These are phyloP conservation scores for Psophocarpus tetragonolobus DNA, from an alignment of 306 rosid genomes.

Conservation along the genomic window DNA sequence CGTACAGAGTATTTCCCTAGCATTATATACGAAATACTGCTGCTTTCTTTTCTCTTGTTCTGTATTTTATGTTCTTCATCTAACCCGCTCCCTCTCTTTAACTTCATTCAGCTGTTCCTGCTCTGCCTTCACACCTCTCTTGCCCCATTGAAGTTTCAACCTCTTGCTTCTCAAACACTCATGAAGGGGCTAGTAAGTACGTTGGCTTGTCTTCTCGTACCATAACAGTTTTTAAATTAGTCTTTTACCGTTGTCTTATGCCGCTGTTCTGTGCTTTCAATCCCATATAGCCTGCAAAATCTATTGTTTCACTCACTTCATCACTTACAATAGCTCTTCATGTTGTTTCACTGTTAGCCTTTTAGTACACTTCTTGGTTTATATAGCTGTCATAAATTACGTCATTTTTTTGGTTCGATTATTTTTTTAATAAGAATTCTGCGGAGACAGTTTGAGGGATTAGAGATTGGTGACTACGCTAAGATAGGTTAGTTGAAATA, in stretches of 20 bases:
- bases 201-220: slow-evolving; percentile 33
- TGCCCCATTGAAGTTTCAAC: slow-evolving; percentile 1
- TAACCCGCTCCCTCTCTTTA: not conserved
- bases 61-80: not conserved
- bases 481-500: slow-evolving; percentile 9
- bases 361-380: not conserved
- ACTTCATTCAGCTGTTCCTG: slow-evolving; percentile 15
- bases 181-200: slow-evolving; percentile 62
- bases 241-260: not conserved
- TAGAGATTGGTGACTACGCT: slow-evolving; percentile 15
- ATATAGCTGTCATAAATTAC: not conserved
- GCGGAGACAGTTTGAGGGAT: not conserved
- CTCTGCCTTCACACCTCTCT: slow-evolving; percentile 13
- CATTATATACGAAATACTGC: slow-evolving; percentile 27
- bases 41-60: slow-evolving; percentile 6
- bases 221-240: not conserved
- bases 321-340: not conserved
- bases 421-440: not conserved
- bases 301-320: not conserved
- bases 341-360: not conserved
- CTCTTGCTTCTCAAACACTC: slow-evolving; percentile 12
- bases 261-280: not conserved
- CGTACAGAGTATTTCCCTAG: slow-evolving; percentile 23
- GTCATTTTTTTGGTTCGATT: not conserved
- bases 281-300: not conserved